Percentiles rank a stretch among this genome's conserved stretches.
Evolutionary conservation across 2,329 filamentous ascomycete species (phyloP).

Genomic region (Apiospora arundinis): DNA sequence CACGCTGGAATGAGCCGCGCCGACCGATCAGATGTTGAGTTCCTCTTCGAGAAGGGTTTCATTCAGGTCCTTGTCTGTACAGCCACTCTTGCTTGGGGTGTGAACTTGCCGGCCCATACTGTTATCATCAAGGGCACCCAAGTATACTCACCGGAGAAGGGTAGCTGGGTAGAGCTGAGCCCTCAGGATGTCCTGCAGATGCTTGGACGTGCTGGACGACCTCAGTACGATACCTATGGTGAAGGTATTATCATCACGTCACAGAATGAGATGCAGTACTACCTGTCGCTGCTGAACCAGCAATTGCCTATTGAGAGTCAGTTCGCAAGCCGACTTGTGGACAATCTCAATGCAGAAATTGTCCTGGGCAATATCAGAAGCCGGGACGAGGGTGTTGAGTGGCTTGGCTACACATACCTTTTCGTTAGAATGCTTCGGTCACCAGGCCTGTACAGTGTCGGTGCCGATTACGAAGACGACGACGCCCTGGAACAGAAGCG

Average conservation of each 20-base stretch:
- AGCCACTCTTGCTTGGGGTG: conserved; percentile 98
- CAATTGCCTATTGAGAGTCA: conserved; percentile 98
- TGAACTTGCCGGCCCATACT: conserved; percentile 95
- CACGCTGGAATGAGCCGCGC: conserved; percentile 95
- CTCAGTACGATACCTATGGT: conserved; percentile 96
- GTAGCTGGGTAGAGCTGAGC: conserved; percentile 96
- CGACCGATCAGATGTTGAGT: conserved; percentile 95
- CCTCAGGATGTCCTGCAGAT: conserved; percentile 98
- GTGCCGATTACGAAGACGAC: conserved; percentile 93
- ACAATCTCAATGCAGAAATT: conserved; percentile 95
- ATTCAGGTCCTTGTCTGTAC: conserved; percentile 97
- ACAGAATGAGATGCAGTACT: conserved; percentile 94
- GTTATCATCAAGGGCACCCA: conserved; percentile 99
- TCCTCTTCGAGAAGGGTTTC: conserved; percentile 87
- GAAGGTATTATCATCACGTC: conserved; percentile 99
- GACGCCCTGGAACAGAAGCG: conserved; percentile 92
- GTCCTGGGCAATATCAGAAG: conserved; percentile 92
- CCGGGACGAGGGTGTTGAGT: conserved; percentile 96
- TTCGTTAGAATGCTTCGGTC: conserved; percentile 98
- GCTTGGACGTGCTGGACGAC: conserved; percentile 94
- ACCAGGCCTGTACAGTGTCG: conserved; percentile 93
- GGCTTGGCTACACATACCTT: conserved; percentile 97
- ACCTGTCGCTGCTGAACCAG: conserved; percentile 94
- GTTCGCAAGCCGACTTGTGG: conserved; percentile 88
- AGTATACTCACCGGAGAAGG: conserved; percentile 97